A percentile compares a stretch with the other conserved stretches of the same genome.
Evolutionary conservation across 1,284 basidiomycete species (phyloP).

Genomic region (Trichosporon sp.): DNA sequence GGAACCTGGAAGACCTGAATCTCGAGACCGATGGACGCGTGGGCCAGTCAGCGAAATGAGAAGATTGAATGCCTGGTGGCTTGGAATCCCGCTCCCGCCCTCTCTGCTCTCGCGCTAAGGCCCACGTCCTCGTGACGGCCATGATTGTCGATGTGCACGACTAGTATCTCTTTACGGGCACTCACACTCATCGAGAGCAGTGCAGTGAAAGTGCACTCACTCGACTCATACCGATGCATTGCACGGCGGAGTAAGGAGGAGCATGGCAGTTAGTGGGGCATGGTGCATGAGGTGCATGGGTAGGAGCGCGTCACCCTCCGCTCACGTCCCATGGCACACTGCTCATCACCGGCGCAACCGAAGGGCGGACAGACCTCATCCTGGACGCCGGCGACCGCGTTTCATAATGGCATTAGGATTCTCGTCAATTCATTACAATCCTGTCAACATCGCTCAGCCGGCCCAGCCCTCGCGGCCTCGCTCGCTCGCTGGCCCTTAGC

Average conservation of each 20-base stretch:
- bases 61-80: not conserved
- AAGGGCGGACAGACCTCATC: not conserved
- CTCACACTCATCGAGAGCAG: too few species aligned
- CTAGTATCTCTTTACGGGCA: too few species aligned
- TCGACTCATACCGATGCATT: not conserved
- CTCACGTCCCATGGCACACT: not conserved
- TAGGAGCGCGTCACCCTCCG: not conserved
- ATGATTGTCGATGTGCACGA: not conserved
- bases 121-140: not conserved
- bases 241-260: not conserved
- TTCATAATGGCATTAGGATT: not conserved
- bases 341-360: not conserved
- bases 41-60: not conserved
- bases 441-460: not conserved
- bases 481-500: not conserved
- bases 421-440: not conserved
- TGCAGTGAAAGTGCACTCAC: too few species aligned
- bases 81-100: not conserved
- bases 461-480: too few species aligned
- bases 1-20: not conserved
- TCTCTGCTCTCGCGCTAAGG: not conserved
- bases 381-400: not conserved
- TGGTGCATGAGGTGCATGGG: too few species aligned
- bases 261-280: not conserved
- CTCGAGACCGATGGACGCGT: not conserved